Evolutionary conservation across 164 flowering plant species (phyloP).

Genomic region (Buxus sempervirens): DNA sequence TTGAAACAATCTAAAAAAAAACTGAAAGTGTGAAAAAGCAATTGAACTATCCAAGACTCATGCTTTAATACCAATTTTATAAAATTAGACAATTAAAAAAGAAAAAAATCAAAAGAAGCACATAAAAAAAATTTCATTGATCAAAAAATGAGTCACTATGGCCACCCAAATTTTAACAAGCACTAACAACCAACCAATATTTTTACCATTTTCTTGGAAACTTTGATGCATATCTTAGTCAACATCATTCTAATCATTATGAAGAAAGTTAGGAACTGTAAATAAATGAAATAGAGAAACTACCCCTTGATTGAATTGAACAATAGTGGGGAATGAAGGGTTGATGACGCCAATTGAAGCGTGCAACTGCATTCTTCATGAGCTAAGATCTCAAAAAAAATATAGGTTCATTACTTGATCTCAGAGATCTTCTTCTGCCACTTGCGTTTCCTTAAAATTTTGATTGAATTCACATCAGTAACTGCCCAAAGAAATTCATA

Average conservation of each 20-base stretch:
- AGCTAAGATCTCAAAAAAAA: not conserved
- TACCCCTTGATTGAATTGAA: conserved; percentile 22
- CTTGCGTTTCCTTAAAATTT: not conserved
- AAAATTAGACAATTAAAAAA: no score
- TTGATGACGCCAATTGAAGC: conserved; percentile 23
- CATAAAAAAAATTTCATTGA: no score
- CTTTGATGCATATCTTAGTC: not conserved
- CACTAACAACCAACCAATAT: no score
- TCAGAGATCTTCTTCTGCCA: not conserved
- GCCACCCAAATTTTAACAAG: no score
- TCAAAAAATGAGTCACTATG: no score
- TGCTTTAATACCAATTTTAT: no score
- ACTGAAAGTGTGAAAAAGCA: no score
- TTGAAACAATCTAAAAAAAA: no score
- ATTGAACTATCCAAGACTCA: no score
- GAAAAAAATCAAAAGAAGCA: no score
- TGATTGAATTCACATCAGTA: not conserved
- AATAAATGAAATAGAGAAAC: not conserved
- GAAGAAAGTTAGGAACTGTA: conserved; percentile 4
- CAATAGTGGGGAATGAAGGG: conserved; percentile 20
- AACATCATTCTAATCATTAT: not conserved
- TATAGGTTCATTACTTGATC: not conserved
- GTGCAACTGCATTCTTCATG: conserved; percentile 41
- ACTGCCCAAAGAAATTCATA: conserved; percentile 15
- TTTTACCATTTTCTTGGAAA: no score